Percentiles rank a stretch among this genome's conserved stretches.
phyloP scores from a whole-genome alignment of 805 yeast species.

The Cyberlindnera petersonii region DNA sequence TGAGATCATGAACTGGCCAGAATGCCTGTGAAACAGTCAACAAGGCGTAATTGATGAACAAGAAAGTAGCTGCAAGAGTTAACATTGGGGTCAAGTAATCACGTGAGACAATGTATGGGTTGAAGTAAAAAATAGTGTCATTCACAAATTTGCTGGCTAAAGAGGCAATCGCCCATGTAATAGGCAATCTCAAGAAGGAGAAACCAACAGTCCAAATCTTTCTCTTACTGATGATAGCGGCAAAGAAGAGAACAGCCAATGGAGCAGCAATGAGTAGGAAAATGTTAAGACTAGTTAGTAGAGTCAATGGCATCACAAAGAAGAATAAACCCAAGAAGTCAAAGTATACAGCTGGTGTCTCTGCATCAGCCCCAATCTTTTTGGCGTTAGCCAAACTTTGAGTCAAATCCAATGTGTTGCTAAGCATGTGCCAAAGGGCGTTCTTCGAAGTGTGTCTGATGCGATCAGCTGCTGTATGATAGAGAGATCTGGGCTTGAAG shows the following conservation, averaged over 20 bases:
- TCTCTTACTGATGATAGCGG: conserved; percentile 44
- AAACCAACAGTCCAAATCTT: conserved; percentile 47
- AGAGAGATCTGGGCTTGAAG: conserved; percentile 76
- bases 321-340: conserved; percentile 60
- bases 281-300: conserved; percentile 49
- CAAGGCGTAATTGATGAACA: conserved; percentile 53
- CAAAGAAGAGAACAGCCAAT: conserved; percentile 41
- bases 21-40: conserved; percentile 38
- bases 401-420: conserved; percentile 61
- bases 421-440: conserved; percentile 83
- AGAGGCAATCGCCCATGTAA: conserved; percentile 47
- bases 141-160: conserved; percentile 34
- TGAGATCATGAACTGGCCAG: conserved; percentile 53
- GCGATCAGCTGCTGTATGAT: conserved; percentile 75
- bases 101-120: conserved; percentile 51
- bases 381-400: conserved; percentile 40
- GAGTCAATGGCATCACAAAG: conserved; percentile 47
- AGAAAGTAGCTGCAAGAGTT: conserved; percentile 42
- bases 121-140: conserved; percentile 37
- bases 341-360: conserved; percentile 54
- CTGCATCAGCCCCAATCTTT: conserved; percentile 30
- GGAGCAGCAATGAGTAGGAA: conserved; percentile 54
- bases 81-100: conserved; percentile 47
- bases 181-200: conserved; percentile 53
- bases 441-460: conserved; percentile 59